Conservation (phyloP, 2,329 filamentous ascomycete genomes). For the Talaromyces sp. region DNA sequence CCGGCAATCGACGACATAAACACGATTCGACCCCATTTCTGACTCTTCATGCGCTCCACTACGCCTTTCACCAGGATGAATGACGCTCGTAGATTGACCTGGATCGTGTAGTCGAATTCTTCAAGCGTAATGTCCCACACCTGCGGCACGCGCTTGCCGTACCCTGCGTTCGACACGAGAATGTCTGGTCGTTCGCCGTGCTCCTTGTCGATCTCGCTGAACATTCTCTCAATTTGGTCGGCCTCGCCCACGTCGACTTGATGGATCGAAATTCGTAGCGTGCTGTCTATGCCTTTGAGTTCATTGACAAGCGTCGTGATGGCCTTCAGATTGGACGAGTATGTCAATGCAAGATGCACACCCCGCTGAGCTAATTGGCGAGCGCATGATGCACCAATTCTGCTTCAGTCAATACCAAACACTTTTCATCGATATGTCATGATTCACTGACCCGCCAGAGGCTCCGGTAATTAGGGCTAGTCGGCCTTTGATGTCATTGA, state of each 20-base stretch:
- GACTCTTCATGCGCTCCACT: conserved; percentile 55
- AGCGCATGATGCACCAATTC: conserved; percentile 57
- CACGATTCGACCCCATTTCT: conserved; percentile 58
- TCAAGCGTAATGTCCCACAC: conserved; percentile 56
- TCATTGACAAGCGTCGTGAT: conserved; percentile 42
- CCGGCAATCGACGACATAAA: conserved; percentile 60
- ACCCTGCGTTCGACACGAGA: conserved; percentile 60
- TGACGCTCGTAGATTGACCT: conserved; percentile 56
- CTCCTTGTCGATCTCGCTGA: conserved; percentile 48
- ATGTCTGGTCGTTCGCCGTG: conserved; percentile 49
- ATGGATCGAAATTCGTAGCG: conserved; percentile 47
- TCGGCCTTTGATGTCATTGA: conserved; percentile 46
- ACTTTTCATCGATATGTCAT: neutral
- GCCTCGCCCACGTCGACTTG: conserved; percentile 53
- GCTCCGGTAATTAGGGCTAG: conserved; percentile 57
- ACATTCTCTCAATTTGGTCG: conserved; percentile 50
- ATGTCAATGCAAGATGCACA: conserved; percentile 54
- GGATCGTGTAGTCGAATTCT: conserved; percentile 59
- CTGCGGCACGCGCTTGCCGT: conserved; percentile 54
- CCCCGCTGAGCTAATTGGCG: conserved; percentile 48
- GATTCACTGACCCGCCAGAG: conserved; percentile 49
- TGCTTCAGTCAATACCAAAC: conserved; percentile 18
- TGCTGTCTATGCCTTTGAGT: conserved; percentile 29
- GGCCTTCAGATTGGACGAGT: conserved; percentile 46
- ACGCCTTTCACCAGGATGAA: conserved; percentile 58